Evolutionary conservation across 345 rosid genomes (phyloP).

Genomic region (Fremontodendron californicum): DNA sequence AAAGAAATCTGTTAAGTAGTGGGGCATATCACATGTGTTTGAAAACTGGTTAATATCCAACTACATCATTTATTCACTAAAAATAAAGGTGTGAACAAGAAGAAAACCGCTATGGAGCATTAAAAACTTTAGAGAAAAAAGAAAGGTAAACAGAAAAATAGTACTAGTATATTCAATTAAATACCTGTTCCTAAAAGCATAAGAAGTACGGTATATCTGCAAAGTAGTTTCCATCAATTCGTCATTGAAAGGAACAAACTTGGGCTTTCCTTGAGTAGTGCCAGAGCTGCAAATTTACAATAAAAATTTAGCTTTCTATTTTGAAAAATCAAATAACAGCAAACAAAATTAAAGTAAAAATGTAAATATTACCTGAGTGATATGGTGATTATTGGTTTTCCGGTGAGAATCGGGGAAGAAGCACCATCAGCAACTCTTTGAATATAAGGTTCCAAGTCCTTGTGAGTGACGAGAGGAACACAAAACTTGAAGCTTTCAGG

Average conservation of each 20-base stretch:
- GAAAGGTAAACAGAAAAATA: background rate
- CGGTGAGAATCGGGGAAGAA: slow-evolving; percentile 65
- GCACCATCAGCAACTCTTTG: slow-evolving; percentile 69
- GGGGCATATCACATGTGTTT: background rate
- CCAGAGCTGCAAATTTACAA: slow-evolving; percentile 81
- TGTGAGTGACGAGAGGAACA: slow-evolving; percentile 74
- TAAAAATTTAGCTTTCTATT: background rate
- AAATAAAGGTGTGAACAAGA: background rate
- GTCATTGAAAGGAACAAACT: slow-evolving; percentile 85
- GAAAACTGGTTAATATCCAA: background rate
- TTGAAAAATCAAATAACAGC: background rate
- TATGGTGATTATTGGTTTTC: slow-evolving; percentile 62
- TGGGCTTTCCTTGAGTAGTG: slow-evolving; percentile 86
- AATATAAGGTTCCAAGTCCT: slow-evolving; percentile 71
- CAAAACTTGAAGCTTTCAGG: slow-evolving; percentile 61
- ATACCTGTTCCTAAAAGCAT: slow-evolving; percentile 85
- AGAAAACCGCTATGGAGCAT: background rate
- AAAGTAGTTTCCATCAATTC: slow-evolving; percentile 73
- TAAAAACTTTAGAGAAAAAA: background rate
- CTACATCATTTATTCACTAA: background rate
- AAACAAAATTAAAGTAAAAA: background rate
- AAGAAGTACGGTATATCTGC: slow-evolving; percentile 80
- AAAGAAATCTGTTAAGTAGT: background rate
- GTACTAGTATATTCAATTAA: background rate
- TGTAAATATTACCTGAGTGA: slow-evolving; percentile 58